These are phyloP conservation scores for Avicennia marina DNA, from an alignment of 257 asterid species.

Conservation along the genomic window DNA sequence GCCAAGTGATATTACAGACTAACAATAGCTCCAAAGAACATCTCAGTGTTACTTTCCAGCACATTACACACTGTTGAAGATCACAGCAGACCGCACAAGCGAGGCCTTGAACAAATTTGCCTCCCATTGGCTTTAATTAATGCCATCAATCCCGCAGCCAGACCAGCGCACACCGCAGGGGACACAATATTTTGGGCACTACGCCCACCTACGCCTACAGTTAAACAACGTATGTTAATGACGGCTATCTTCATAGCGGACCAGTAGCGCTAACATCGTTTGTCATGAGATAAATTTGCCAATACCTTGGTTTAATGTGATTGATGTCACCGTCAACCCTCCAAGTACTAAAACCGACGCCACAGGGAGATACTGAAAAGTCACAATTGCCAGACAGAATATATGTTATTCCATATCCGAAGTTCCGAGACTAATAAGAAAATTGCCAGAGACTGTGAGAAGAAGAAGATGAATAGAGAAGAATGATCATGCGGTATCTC, in stretches of 20 bases:
- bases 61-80: neutral
- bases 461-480: no score
- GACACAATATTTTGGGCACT: conserved; percentile 51
- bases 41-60: no score
- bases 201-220: conserved; percentile 50
- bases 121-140: conserved; percentile 80
- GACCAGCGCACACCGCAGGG: conserved; percentile 71
- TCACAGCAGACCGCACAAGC: conserved; percentile 79
- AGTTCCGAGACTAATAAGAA: no score
- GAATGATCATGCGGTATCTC: no score
- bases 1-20: no score
- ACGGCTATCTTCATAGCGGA: no score
- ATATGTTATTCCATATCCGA: conserved; percentile 16
- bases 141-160: conserved; percentile 82
- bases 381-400: neutral
- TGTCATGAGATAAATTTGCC: neutral
- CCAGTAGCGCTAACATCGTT: no score
- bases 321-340: conserved; percentile 84
- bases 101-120: conserved; percentile 91
- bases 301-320: conserved; percentile 86
- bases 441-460: no score
- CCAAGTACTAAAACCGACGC: conserved; percentile 95
- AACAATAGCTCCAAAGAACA: no score
- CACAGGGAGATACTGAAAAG: conserved; percentile 90
- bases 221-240: neutral